Evolutionary conservation across 2,329 filamentous ascomycete genomes (phyloP).

Genomic region (Exophiala phaeomuriformis): DNA sequence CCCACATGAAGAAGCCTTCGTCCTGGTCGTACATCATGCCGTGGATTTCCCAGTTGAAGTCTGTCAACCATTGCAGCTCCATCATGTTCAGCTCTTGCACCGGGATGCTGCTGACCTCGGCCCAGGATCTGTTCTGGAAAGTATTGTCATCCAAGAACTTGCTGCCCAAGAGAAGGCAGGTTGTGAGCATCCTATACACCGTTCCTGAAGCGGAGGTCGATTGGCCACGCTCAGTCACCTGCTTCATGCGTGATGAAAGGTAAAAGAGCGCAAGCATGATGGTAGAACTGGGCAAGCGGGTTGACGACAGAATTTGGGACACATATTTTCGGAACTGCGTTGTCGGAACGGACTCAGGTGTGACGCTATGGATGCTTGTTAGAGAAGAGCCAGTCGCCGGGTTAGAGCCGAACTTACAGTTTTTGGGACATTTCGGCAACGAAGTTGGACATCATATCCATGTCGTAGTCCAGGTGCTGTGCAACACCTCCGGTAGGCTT

Average conservation of each 20-base stretch:
- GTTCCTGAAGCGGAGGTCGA: conserved; percentile 58
- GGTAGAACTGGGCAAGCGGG: conserved; percentile 80
- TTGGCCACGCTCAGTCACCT: conserved; percentile 52
- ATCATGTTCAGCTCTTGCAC: conserved; percentile 76
- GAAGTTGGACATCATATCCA: conserved; percentile 93
- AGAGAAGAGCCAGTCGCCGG: conserved; percentile 40
- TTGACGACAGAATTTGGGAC: conserved; percentile 81
- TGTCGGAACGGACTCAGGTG: conserved; percentile 55
- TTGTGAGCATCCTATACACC: conserved; percentile 80
- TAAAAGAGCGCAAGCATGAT: conserved; percentile 89
- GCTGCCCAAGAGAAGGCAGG: conserved; percentile 77
- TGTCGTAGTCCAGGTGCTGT: conserved; percentile 90
- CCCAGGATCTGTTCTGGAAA: conserved; percentile 95
- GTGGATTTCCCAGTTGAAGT: conserved; percentile 78
- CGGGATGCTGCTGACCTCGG: conserved; percentile 83
- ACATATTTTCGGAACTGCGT: conserved; percentile 85
- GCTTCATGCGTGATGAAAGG: conserved; percentile 72
- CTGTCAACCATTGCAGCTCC: conserved; percentile 79
- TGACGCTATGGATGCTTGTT: conserved; percentile 54
- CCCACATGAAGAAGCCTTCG: conserved; percentile 59
- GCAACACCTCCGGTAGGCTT: conserved; percentile 78
- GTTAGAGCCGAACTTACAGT: conserved; percentile 48
- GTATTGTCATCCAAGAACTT: conserved; percentile 97
- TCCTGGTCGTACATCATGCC: conserved; percentile 73
- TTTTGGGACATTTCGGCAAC: conserved; percentile 80